Evolutionary conservation across 129 eudicot species (phyloP), one percentile per base, ranked within the genome.

Genomic region (Logfia minima): DNA sequence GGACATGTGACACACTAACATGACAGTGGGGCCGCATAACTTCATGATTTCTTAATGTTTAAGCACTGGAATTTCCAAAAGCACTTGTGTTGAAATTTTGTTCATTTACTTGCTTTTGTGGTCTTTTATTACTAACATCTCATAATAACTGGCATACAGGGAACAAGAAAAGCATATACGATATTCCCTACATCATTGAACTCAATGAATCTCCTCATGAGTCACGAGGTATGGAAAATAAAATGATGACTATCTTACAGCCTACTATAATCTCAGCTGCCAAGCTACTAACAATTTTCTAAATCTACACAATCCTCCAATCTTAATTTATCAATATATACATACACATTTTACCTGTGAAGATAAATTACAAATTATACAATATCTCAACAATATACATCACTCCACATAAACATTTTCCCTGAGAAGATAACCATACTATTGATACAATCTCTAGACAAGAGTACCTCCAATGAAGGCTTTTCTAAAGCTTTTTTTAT

Each of bases 351-450:
- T 2, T n/a, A 58, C 63, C 28, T 28, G 51, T 59, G 61, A 35
- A 68, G 48, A 58, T 58, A 59, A 39, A 24, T 18, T 62, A 24
- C 32, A 75, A 4, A 9, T 24, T 34, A 67, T 65, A 13, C 26
- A 58, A 66, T 76, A 51, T 76, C 8, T 52, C 10, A 31, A 48
- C 66, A 39, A 71, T 51, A 8, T 32, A 71, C 1, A 34, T 34
- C 37, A 34, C 37, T 34, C 8, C 8, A 34, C 37, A 34, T 62
- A 61, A 61, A 68, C 71, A 31, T 63, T 56, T 81, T 86, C 88
- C 96, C 98, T 90, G 98, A 77, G 94, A 92, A 82, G 93, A 87
- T 78, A 90, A 37, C 41, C 37, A 34, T 34, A 34, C 37, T 34
- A 34, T 34, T 34, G 37, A 34, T 34, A 34, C 37, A 5, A 6